Percentiles rank a stretch among this genome's conserved stretches.
These are phyloP conservation scores for Phycomyces blakesleeanus DNA, from an alignment of 192 early-diverging fungal genomes.

Conservation along the genomic window DNA sequence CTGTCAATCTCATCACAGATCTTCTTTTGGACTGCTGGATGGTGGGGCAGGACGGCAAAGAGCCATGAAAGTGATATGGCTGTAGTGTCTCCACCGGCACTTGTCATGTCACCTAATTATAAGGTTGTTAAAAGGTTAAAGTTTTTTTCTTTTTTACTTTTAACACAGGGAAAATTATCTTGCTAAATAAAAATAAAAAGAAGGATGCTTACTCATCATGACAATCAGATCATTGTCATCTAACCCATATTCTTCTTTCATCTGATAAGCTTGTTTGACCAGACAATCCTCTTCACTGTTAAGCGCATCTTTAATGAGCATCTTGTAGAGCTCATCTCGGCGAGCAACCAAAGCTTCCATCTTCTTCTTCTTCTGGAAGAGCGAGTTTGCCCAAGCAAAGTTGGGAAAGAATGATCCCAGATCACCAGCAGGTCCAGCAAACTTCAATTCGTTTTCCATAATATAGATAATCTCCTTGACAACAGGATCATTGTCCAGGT, in stretches of 20 bases:
- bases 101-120: no score
- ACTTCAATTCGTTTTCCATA: neutral
- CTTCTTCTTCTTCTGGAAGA: neutral
- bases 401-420: neutral
- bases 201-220: neutral
- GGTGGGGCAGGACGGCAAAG: slow-evolving; percentile 3
- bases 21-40: neutral
- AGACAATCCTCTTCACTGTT: neutral
- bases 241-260: neutral
- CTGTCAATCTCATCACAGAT: neutral
- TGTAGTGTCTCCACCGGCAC: no score
- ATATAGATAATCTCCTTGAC: slow-evolving; percentile 6
- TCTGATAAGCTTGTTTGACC: neutral
- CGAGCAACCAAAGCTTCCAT: neutral
- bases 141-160: no score
- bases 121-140: no score
- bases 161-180: no score
- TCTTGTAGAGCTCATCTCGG: neutral
- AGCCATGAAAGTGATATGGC: slow-evolving; percentile 3
- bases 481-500: neutral
- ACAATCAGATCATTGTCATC: neutral
- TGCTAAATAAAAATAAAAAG: no score
- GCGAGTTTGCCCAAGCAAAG: neutral
- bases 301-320: neutral
- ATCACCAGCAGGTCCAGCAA: slow-evolving; percentile 1